Evolutionary conservation across 129 eudicot species (phyloP), one percentile per base, ranked within the genome.

Genomic region (Centrapalus pauciflorus): DNA sequence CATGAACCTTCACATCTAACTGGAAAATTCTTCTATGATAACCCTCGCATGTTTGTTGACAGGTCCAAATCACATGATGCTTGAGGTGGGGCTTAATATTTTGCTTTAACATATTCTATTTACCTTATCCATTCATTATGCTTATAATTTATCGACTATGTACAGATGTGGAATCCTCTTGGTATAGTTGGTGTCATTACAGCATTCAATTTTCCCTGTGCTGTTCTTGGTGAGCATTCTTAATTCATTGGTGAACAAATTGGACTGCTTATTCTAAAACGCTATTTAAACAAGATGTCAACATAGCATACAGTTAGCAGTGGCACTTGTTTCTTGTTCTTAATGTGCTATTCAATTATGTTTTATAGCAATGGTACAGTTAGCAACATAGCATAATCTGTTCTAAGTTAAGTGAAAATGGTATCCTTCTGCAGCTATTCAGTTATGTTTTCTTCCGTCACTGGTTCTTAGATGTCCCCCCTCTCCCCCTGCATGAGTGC

Each of bases 31-130:
- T 35, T 50, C 10, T 32, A 16, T 72, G 14, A 17, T 76, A 62
- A 76, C 45, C 37, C 30, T 52, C 55, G 60, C 64, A 73, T 45
- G 32, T 72, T 26, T 80, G 30, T 78, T 59, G 54, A 76, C 89
- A 93, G 98, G 98, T 80, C 96, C 96, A 50, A 84, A 93, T 80
- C 96, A 88, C 72, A 84, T 84, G 85, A 93, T 93, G 98, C 79
- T 93, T 55, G 98, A 93, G 98, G 96, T 93, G 67, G 10, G 43
- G 69, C 50, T 60, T 71, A n/a, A 56, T 61, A 12, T 71, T 61
- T 46, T 41, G 50, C 55, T 72, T 63, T 71, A 34, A 65, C 9
- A 32, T 13, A 23, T 32, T 17, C n/a, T n/a, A n/a, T n/a, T n/a
- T n/a, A n/a, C n/a, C 16, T 55, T 46, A 69, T 33, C 5, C 29